Evolutionary conservation across 2,329 filamentous ascomycete genomes (phyloP).

Genomic region (Pseudopyricularia cyperi): DNA sequence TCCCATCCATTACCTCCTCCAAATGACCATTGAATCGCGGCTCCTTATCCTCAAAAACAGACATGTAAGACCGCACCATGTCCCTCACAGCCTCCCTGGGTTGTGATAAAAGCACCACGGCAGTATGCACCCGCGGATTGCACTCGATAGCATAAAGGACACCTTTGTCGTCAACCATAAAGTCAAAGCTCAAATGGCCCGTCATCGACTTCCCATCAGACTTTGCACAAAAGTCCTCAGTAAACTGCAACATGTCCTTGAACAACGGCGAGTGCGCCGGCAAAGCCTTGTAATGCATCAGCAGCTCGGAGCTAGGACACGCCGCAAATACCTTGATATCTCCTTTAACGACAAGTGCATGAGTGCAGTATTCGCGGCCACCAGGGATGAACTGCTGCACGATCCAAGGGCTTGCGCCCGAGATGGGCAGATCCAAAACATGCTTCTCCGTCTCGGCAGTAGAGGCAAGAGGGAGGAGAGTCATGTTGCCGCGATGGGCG

Average conservation of each 20-base stretch:
- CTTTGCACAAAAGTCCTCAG: slow-evolving; percentile 38
- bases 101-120: slow-evolving; percentile 44
- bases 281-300: slow-evolving; percentile 55
- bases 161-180: slow-evolving; percentile 41
- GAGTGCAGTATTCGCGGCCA: slow-evolving; percentile 57
- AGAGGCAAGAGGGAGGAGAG: slow-evolving; percentile 44
- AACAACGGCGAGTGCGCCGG: slow-evolving; percentile 38
- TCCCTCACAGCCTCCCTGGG: slow-evolving; percentile 24
- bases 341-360: slow-evolving; percentile 53
- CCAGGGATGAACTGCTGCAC: slow-evolving; percentile 53
- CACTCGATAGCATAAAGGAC: slow-evolving; percentile 55
- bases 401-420: slow-evolving; percentile 44
- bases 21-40: background rate
- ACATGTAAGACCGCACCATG: slow-evolving; percentile 18
- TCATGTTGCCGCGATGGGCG: slow-evolving; percentile 45
- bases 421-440: slow-evolving; percentile 40
- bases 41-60: background rate
- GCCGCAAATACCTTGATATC: slow-evolving; percentile 53
- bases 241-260: slow-evolving; percentile 51
- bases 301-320: slow-evolving; percentile 47
- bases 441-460: slow-evolving; percentile 38
- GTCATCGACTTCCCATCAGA: slow-evolving; percentile 37
- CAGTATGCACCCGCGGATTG: slow-evolving; percentile 57
- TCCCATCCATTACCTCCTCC: background rate
- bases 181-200: slow-evolving; percentile 61